Evolutionary conservation across 306 rosid species (phyloP).

Genomic region (Vigna radiata): DNA sequence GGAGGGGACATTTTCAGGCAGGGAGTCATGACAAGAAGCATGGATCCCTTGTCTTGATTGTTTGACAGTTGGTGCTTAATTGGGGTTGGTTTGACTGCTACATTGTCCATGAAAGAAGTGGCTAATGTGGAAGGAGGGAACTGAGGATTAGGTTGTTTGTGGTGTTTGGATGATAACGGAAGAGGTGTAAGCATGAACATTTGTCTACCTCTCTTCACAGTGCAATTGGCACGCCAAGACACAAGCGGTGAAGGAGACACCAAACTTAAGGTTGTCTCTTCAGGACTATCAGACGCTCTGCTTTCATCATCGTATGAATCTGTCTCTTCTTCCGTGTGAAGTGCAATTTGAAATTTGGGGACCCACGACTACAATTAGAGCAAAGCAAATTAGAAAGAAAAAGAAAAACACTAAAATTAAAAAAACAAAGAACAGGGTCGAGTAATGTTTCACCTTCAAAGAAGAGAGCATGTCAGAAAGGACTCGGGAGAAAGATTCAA

Average conservation of each 20-base stretch:
- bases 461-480: conserved; percentile 74
- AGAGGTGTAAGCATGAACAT: conserved; percentile 94
- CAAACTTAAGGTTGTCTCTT: conserved; percentile 49
- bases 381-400: background rate
- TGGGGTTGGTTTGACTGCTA: conserved; percentile 49
- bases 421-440: background rate
- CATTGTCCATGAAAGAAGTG: conserved; percentile 47
- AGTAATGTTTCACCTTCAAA: conserved; percentile 64
- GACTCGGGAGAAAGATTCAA: conserved; percentile 64
- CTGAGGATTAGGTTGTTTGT: conserved; percentile 47
- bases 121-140: conserved; percentile 41
- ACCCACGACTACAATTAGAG: conserved; percentile 76
- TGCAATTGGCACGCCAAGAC: conserved; percentile 88
- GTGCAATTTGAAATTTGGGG: conserved; percentile 64
- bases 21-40: conserved; percentile 78
- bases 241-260: conserved; percentile 96
- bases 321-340: conserved; percentile 38
- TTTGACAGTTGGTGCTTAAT: conserved; percentile 57
- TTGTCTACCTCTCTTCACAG: conserved; percentile 79
- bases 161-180: conserved; percentile 69
- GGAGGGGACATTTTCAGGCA: conserved; percentile 87
- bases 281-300: conserved; percentile 55
- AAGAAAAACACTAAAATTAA: background rate
- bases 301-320: conserved; percentile 29
- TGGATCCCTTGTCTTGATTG: conserved; percentile 49